Conservation (phyloP, 2,329 filamentous ascomycete genomes). For the Harringtonia lauricola region DNA sequence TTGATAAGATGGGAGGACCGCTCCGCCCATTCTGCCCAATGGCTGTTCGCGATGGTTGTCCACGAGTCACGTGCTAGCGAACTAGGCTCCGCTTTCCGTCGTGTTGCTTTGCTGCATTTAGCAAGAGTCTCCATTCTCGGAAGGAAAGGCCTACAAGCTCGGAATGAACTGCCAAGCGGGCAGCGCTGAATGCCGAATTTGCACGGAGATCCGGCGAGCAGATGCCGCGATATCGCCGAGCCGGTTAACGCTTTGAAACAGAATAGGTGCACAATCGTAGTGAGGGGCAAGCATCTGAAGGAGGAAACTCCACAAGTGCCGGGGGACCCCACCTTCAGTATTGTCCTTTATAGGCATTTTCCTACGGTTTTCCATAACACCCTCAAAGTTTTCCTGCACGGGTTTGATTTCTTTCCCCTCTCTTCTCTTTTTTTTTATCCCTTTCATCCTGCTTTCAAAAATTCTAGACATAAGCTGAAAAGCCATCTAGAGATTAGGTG, state of each 20-base stretch:
- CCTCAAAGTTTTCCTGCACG: background rate
- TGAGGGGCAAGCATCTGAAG: background rate
- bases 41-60: too few relatives aligned
- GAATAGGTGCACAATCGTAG: background rate
- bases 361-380: too few relatives aligned
- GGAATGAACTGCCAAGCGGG: background rate
- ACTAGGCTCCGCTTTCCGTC: too few relatives aligned
- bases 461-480: too few relatives aligned
- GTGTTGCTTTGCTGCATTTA: background rate
- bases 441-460: background rate
- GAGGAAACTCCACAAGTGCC: constrained; percentile 4
- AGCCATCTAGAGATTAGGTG: too few relatives aligned
- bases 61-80: too few relatives aligned
- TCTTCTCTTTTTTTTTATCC: background rate
- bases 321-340: constrained; percentile 4
- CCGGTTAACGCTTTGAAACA: background rate
- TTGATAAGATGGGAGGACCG: too few relatives aligned
- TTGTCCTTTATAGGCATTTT: background rate
- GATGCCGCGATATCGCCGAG: constrained; percentile 11
- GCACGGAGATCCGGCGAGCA: background rate
- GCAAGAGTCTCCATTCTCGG: too few relatives aligned
- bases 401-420: background rate
- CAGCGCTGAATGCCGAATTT: constrained; percentile 5
- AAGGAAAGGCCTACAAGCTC: background rate
- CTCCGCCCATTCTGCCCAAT: too few relatives aligned